These are phyloP conservation scores for Fusarium sp. DNA, from an alignment of 2,329 filamentous ascomycete species.

Conservation along the genomic window DNA sequence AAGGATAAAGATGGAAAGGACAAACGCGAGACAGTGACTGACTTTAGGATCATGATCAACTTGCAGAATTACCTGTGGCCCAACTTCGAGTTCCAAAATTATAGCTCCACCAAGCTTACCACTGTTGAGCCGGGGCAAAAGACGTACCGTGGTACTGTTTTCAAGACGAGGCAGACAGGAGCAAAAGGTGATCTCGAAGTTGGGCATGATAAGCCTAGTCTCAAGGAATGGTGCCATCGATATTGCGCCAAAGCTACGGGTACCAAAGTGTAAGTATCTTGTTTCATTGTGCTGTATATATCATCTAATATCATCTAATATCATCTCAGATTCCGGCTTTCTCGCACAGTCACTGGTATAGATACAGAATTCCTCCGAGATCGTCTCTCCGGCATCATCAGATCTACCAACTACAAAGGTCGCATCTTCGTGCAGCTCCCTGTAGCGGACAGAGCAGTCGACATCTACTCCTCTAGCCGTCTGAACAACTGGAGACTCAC, in stretches of 20 bases:
- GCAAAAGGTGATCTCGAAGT: constrained; percentile 33
- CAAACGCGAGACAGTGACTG: no score
- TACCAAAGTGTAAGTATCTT: no score
- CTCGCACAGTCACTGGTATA: constrained; percentile 31
- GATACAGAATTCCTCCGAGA: not conserved
- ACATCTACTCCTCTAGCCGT: constrained; percentile 34
- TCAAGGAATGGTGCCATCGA: constrained; percentile 40
- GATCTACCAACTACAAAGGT: constrained; percentile 40
- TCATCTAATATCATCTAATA: no score
- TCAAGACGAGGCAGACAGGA: constrained; percentile 28
- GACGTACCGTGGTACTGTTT: constrained; percentile 38
- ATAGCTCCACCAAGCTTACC: constrained; percentile 7
- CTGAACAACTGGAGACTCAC: constrained; percentile 36
- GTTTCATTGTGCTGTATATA: no score
- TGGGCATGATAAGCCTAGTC: constrained; percentile 27
- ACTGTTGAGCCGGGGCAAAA: constrained; percentile 35
- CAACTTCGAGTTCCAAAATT: constrained; percentile 9
- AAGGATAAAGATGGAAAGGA: no score
- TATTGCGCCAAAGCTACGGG: constrained; percentile 31
- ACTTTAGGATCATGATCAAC: constrained; percentile 36
- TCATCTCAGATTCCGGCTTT: constrained; percentile 33
- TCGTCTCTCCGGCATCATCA: constrained; percentile 1
- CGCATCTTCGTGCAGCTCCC: no score
- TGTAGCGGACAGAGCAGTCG: constrained; percentile 36
- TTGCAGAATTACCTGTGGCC: constrained; percentile 41